These are phyloP conservation scores for Euphorbia peplus DNA, from an alignment of 345 rosid genomes.

Conservation along the genomic window DNA sequence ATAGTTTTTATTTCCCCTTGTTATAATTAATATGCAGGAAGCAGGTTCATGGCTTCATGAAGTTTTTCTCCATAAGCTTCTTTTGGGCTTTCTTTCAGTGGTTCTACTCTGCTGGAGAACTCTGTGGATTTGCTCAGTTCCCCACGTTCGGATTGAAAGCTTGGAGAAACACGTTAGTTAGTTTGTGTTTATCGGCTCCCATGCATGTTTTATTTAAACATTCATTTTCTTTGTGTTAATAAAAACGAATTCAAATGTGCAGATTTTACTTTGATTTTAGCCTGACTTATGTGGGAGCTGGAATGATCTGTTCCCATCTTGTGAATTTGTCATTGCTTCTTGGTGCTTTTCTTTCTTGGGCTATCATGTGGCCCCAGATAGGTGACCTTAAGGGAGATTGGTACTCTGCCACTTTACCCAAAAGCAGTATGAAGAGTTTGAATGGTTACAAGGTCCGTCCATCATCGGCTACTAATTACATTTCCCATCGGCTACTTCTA, in stretches of 20 bases:
- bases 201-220: constrained; percentile 1
- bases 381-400: constrained; percentile 63
- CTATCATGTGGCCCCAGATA: constrained; percentile 92
- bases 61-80: constrained; percentile 66
- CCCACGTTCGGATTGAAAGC: constrained; percentile 82
- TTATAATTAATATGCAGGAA: too few relatives aligned
- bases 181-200: too few relatives aligned
- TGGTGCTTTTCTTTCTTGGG: constrained; percentile 91
- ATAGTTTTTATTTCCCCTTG: too few relatives aligned
- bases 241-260: constrained; percentile 33
- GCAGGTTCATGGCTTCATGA: constrained; percentile 67
- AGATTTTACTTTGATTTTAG: constrained; percentile 93
- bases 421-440: constrained; percentile 84
- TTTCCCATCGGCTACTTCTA: too few relatives aligned
- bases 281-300: constrained; percentile 86
- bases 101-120: constrained; percentile 67
- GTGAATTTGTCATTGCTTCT: constrained; percentile 85
- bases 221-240: not conserved
- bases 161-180: constrained; percentile 69
- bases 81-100: constrained; percentile 86
- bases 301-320: constrained; percentile 93
- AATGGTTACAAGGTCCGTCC: constrained; percentile 85
- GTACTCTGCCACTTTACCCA: constrained; percentile 49
- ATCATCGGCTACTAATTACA: too few relatives aligned
- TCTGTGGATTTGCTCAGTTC: constrained; percentile 71